These are phyloP conservation scores for Pyracantha coccinea DNA, from an alignment of 331 rosid genomes.

Conservation along the genomic window DNA sequence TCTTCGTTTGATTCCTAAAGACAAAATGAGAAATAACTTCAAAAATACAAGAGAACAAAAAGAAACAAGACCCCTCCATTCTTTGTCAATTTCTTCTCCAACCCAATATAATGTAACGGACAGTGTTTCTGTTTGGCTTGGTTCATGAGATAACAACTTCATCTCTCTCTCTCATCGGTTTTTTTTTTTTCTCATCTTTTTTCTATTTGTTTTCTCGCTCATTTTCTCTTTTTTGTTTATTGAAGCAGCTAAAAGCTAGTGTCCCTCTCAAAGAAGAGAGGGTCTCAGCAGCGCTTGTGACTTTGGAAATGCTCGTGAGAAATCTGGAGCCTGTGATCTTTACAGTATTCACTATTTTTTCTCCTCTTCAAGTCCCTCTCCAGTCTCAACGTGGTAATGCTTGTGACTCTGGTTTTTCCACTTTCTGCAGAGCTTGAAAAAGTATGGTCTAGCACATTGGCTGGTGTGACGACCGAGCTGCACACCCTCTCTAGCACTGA, in stretches of 20 bases:
- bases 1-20: constrained; percentile 43
- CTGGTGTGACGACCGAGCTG: constrained; percentile 57
- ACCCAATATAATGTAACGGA: background rate
- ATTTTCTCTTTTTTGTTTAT: background rate
- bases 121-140: background rate
- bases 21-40: background rate
- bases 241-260: background rate
- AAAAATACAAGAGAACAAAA: constrained; percentile 2
- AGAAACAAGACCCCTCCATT: constrained; percentile 1
- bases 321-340: constrained; percentile 34
- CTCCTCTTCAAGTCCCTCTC: constrained; percentile 56
- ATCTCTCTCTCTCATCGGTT: background rate
- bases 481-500: constrained; percentile 34
- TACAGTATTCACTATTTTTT: constrained; percentile 30
- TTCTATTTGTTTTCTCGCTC: background rate
- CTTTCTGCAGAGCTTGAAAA: constrained; percentile 66
- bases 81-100: background rate
- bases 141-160: background rate
- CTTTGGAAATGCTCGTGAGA: constrained; percentile 26
- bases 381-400: constrained; percentile 13
- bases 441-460: constrained; percentile 70
- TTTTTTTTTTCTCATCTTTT: background rate
- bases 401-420: constrained; percentile 36
- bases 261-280: constrained; percentile 3
- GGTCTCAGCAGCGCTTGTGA: constrained; percentile 6